Conservation (phyloP, 306 rosid genomes). For the Ormosia emarginata region DNA sequence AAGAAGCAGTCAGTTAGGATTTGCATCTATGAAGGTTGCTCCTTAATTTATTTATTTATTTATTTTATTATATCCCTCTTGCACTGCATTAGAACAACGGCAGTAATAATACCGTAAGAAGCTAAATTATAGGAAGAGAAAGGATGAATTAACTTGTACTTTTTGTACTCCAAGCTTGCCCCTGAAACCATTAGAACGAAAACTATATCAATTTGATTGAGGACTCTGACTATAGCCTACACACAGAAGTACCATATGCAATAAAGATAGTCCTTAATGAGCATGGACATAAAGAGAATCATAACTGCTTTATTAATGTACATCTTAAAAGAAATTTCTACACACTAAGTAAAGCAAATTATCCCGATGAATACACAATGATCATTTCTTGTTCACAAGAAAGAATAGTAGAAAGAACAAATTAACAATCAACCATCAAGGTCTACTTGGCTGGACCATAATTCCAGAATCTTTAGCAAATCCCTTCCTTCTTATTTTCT, state of each 20-base stretch:
- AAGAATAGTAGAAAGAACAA: not conserved
- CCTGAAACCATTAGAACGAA: conserved; percentile 88
- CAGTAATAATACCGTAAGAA: not conserved
- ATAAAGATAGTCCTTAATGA: conserved; percentile 73
- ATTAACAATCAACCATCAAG: not conserved
- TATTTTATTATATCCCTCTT: not conserved
- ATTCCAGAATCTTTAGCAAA: not conserved
- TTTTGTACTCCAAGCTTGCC: conserved; percentile 76
- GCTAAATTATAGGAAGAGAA: conserved; percentile 15
- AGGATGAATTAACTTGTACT: conserved; percentile 73
- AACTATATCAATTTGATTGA: conserved; percentile 83
- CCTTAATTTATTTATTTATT: not conserved
- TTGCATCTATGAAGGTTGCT: not conserved
- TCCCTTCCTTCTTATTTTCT: not conserved
- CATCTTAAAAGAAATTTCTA: not conserved
- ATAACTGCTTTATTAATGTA: not conserved
- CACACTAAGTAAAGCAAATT: not conserved
- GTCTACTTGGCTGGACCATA: not conserved
- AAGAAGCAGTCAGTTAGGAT: conserved; percentile 20
- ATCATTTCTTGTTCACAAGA: not conserved
- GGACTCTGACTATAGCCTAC: conserved; percentile 68
- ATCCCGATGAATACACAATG: not conserved
- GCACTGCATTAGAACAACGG: not conserved
- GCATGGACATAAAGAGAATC: not conserved
- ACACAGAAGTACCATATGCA: conserved; percentile 74